Evolutionary conservation across 768 basidiomycete species (phyloP), one percentile per base, ranked within the genome.

Genomic region (Russula ochroleuca): DNA sequence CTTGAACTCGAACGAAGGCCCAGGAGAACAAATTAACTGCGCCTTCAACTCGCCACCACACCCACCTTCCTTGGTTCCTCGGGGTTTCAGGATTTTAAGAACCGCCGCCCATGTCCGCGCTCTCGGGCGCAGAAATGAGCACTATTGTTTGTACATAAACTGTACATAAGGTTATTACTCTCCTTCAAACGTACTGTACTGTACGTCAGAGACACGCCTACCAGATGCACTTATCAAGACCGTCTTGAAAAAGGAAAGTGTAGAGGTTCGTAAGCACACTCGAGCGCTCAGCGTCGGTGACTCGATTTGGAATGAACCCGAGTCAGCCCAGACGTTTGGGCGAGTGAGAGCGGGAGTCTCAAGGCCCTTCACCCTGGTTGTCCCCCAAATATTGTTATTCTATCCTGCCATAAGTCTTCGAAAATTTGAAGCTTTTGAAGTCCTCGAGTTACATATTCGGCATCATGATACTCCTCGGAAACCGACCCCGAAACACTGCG

Each of bases 81-180:
- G 63, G 51, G 51, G 57, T 64, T 64, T 64, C 63, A 64, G 63
- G 48, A 48, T 59, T 59, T 28, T 21, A 49, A 53, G 43, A 59
- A 59, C 57, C 56, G 21, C 35, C 50, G 38, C 23, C 62, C 33
- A 61, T 37, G 33, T 54, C 60, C 60, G 50, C 41, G 59, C 51
- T 35, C n/a, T 43, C 48, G 62, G 41, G 14, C 25, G 23, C n/a
- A 47, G 35, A 45, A 45, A 43, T 28, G 28, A 14, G n/a, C 14
- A 40, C 35, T 25, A 47, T 21, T 9, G 41, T 37, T 54, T 50
- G 59, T 65, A 65, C 64, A 61, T 65, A 64, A 64, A 33, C 10
- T 15, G 40, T 65, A 61, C 54, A 65, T 65, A 61, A 65, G 13
- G 43, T 54, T n/a, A 11, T 38, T 58, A 8, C 31, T 60, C 23